A percentile compares a stretch with the other conserved stretches of the same genome.
Evolutionary conservation across 768 basidiomycete genomes (phyloP).

Genomic region (Pleurotus cornucopiae): DNA sequence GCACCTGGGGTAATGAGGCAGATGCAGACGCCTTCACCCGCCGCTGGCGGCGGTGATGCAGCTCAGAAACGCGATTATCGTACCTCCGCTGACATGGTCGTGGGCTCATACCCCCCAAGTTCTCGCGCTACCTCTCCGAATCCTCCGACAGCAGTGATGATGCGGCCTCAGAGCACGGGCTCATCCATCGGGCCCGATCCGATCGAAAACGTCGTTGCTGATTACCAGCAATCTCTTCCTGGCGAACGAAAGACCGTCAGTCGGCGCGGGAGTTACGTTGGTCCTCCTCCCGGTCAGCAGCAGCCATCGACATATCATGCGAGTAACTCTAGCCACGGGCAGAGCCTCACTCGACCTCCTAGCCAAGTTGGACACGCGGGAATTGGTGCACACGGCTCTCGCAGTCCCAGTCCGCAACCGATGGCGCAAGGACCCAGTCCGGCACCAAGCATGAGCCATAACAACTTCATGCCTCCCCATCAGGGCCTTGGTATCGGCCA

Average conservation of each 20-base stretch:
- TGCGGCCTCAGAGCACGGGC: slow-evolving; percentile 54
- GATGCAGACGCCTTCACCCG: slow-evolving; percentile 12
- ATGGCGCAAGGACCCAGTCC: slow-evolving; percentile 55
- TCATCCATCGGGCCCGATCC: slow-evolving; percentile 44
- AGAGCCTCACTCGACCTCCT: slow-evolving; percentile 44
- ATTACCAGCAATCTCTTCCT: slow-evolving; percentile 84
- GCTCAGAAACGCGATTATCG: slow-evolving; percentile 57
- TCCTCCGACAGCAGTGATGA: slow-evolving; percentile 69
- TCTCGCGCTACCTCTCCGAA: slow-evolving; percentile 78
- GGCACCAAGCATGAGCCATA: slow-evolving; percentile 30
- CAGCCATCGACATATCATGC: slow-evolving; percentile 15
- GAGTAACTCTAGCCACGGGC: slow-evolving; percentile 28
- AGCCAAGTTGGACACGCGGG: slow-evolving; percentile 73
- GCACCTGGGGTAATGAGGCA: slow-evolving; percentile 21
- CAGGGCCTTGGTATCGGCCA: slow-evolving; percentile 2
- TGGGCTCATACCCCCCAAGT: slow-evolving; percentile 62
- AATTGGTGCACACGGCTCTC: slow-evolving; percentile 71
- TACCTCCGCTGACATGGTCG: slow-evolving; percentile 70
- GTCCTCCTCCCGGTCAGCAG: slow-evolving; percentile 23
- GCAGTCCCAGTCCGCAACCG: slow-evolving; percentile 58
- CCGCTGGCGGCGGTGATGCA: slow-evolving; percentile 17
- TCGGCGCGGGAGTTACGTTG: slow-evolving; percentile 31
- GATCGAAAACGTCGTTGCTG: slow-evolving; percentile 67
- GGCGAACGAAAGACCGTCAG: slow-evolving; percentile 71
- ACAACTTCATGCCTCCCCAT: slow-evolving; percentile 22